A percentile compares a stretch with the other conserved stretches of the same genome.
These are phyloP conservation scores for Rhynchospora pubera DNA, from an alignment of 176 grass and related monocot species.

Conservation along the genomic window DNA sequence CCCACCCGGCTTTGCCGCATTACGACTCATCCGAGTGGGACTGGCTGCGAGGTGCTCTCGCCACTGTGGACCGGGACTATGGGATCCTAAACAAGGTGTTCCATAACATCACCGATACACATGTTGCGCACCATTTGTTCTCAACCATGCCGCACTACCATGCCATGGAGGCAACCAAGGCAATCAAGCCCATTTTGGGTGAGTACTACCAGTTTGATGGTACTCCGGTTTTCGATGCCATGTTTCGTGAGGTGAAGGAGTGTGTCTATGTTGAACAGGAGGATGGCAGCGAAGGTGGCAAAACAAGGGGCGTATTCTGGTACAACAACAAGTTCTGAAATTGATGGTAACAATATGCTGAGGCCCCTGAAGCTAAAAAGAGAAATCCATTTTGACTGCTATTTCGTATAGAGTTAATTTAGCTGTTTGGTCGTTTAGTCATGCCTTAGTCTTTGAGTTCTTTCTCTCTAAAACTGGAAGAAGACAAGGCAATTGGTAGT, in stretches of 20 bases:
- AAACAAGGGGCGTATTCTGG: conserved; percentile 69
- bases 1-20: conserved; percentile 80
- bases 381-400: background rate
- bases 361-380: background rate
- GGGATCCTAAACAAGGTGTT: conserved; percentile 88
- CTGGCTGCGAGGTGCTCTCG: conserved; percentile 81
- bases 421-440: background rate
- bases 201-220: conserved; percentile 88
- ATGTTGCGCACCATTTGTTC: conserved; percentile 96
- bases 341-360: background rate
- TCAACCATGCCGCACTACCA: conserved; percentile 99
- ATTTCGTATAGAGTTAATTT: conserved; percentile 4
- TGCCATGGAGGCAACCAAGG: conserved; percentile 90
- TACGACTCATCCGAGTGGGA: conserved; percentile 93
- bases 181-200: conserved; percentile 72
- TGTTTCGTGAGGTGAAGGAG: conserved; percentile 77
- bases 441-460: background rate
- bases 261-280: conserved; percentile 73
- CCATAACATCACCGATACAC: conserved; percentile 97
- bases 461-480: background rate
- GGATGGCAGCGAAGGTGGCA: conserved; percentile 16
- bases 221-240: conserved; percentile 53
- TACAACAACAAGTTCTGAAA: conserved; percentile 78
- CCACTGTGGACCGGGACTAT: conserved; percentile 88
- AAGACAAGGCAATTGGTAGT: background rate